Base-by-base conservation (phyloP, 2,329 filamentous ascomycete genomes). In the Claviceps digitariae region DNA sequence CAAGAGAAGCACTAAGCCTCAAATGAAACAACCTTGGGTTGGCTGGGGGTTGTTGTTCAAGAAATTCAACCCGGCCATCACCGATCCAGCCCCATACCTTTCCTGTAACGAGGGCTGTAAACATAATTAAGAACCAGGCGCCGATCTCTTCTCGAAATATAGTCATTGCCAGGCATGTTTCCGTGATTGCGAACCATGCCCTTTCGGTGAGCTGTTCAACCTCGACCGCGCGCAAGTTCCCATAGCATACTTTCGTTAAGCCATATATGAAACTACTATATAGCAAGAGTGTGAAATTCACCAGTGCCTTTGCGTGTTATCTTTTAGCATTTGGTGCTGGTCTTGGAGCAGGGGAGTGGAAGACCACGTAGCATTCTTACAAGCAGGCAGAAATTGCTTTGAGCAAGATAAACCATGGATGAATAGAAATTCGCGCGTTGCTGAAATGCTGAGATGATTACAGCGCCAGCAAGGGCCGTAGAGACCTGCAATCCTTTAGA, bases 81-180 rank as follows among this genome's bases (percentile, higher is more conserved):
- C 88, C 90, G 60, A 98, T 95, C 93, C 94, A 98, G 53, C 90
- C 88, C 90, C 94, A 98, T 48, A 98, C 86, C 71, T 97, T 97
- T 52, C 90, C 90, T 3, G 90, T 91, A 48, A 98, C 80, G 41
- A 98, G 77, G 27, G 85, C 83, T 17, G 94, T 87, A 68, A 98
- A 97, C 90, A 98, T 97, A 63, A 93, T 83, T 55, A 98, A 75
- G 64, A 97, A 95, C 83, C 90, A 94, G 44, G 86, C 87, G 46
- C 93, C 91, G 20, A 98, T 83, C 66, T 97, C 90, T 58, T 96
- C 93, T 46, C 93, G 79, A 69, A 98, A 97, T 59, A 95, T 95
- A 31, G 93, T 96, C 91, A 98, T 97, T 31, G 93, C 93, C 58
- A 98, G 76, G 64, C 90, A 88, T 58, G 93, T 98, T 72, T 98